These are phyloP conservation scores for Cryptococcus neoformans DNA, from an alignment of 1,284 basidiomycete species.

Conservation along the genomic window DNA sequence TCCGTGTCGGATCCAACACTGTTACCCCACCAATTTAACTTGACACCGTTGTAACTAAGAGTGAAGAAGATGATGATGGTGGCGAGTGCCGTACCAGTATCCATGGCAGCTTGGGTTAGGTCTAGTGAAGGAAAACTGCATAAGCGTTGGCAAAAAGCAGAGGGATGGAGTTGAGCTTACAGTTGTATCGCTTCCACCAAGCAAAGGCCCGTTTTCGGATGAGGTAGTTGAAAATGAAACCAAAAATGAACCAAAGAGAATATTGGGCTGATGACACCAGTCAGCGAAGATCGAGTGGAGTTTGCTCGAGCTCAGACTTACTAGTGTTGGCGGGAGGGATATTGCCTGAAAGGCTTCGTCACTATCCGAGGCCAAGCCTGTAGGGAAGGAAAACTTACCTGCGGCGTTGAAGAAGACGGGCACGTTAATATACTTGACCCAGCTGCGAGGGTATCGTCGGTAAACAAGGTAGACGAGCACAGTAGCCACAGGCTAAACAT, in stretches of 20 bases:
- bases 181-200: constrained; percentile 48
- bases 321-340: constrained; percentile 62
- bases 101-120: constrained; percentile 37
- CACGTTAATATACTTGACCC: constrained; percentile 58
- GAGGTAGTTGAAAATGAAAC: constrained; percentile 46
- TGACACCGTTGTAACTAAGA: constrained; percentile 28
- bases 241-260: constrained; percentile 55
- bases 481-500: constrained; percentile 69
- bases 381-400: constrained; percentile 21
- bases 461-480: constrained; percentile 79
- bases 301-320: constrained; percentile 42
- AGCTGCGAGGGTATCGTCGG: constrained; percentile 67
- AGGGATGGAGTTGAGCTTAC: constrained; percentile 43
- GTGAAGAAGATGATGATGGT: constrained; percentile 43
- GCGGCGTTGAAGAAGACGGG: constrained; percentile 52
- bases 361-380: too few species aligned
- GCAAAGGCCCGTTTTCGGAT: constrained; percentile 32
- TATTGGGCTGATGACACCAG: constrained; percentile 49
- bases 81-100: constrained; percentile 44
- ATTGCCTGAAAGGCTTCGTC: neutral
- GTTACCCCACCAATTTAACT: constrained; percentile 26
- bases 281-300: constrained; percentile 31
- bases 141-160: constrained; percentile 17
- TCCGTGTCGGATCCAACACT: constrained; percentile 19
- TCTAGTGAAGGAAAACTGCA: constrained; percentile 1